Evolutionary conservation across 148 eudicot genomes (phyloP).

Genomic region (Camellia japonica): DNA sequence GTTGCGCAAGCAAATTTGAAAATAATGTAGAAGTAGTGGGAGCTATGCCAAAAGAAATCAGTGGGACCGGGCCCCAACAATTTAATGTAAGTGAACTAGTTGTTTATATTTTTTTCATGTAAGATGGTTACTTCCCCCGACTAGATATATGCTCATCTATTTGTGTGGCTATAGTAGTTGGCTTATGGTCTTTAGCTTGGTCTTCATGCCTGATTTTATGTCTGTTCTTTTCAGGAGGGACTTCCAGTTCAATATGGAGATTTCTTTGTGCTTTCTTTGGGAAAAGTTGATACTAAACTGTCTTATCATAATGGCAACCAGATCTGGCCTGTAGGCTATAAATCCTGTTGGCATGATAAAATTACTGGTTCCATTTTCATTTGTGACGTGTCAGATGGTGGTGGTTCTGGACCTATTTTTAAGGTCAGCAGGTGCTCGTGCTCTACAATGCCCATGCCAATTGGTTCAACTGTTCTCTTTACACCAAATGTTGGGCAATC

Average conservation of each 20-base stretch:
- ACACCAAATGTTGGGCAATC: conserved; percentile 22
- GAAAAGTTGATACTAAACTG: conserved; percentile 53
- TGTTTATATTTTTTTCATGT: conserved; percentile 5
- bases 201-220: conserved; percentile 9
- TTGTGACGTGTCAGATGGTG: conserved; percentile 65
- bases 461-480: conserved; percentile 46
- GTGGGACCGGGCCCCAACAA: conserved; percentile 26
- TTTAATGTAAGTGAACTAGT: conserved; percentile 38
- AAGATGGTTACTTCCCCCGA: neutral
- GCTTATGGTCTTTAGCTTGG: neutral
- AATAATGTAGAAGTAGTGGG: conserved; percentile 19
- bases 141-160: neutral
- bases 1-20: conserved; percentile 17
- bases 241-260: conserved; percentile 73
- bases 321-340: conserved; percentile 70
- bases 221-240: conserved; percentile 44
- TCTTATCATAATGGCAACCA: conserved; percentile 49
- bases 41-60: conserved; percentile 28
- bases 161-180: neutral
- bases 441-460: conserved; percentile 51
- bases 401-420: conserved; percentile 58
- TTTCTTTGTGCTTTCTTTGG: conserved; percentile 63
- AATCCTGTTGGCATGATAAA: conserved; percentile 79
- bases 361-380: conserved; percentile 66
- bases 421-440: conserved; percentile 55